Evolutionary conservation across 495 filamentous ascomycete species (phyloP), one percentile per base, ranked within the genome.

Genomic region (Glarea lozoyensis): DNA sequence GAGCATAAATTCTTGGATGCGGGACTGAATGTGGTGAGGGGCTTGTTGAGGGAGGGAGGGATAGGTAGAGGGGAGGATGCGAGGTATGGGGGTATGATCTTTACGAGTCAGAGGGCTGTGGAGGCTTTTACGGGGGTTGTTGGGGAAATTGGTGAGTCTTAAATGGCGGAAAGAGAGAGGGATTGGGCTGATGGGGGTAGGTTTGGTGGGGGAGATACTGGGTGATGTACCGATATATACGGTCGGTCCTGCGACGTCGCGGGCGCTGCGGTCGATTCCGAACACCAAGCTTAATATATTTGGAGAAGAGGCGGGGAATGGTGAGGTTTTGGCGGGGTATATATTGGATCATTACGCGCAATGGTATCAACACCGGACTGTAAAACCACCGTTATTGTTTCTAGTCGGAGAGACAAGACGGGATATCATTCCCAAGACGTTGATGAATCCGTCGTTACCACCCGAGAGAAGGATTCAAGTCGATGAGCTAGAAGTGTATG

Each of bases 31-130:
- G 52, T 49, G 22, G 55, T 75, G 15, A 49, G 59, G 31, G 22
- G 32, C 2, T 41, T 67, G 3, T 54, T 76, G 21, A 40, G 49
- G n/a, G 49, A 46, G 15, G 54, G 51, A 18, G 35, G 47, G n/a
- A 67, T 74, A 43, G 27, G 35, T 6, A 32, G 30, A 9, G 27
- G 15, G 4, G 13, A 40, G 0, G 42, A 24, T 4, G 20, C 19
- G 10, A 58, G 52, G 24, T 94, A 94, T 60, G 86, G 87, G 10
- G 89, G 86, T 1, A 57, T 96, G 38, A 84, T 96, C 36, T 93
- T 98, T 60, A 98, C 92, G 1, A 94, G 86, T 13, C 93, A 97
- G 57, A 76, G 93, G 15, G 85, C 92, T 4, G 92, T 95, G 10
- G 92, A 96, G 53, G 88, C 79, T 1, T 89, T 94, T 49, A 67